Conservation (phyloP, 139 green algal genomes). For the Raphidocelis subcapitata region DNA sequence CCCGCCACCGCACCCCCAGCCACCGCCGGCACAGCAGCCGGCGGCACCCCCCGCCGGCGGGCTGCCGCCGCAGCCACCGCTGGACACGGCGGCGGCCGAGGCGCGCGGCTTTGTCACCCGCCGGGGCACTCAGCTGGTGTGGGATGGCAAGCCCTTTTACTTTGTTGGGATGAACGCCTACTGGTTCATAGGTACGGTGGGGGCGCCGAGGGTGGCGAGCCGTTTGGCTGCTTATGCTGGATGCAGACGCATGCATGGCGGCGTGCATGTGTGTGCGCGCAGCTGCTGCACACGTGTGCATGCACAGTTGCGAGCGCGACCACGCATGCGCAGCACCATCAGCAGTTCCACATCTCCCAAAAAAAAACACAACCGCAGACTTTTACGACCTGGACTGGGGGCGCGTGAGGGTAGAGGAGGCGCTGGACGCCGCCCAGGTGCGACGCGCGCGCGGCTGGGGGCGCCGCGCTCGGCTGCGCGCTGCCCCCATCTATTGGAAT, state of each 20-base stretch:
- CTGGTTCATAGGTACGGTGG: constrained; percentile 1
- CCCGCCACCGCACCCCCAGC: too few relatives aligned
- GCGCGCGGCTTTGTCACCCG: constrained; percentile 9
- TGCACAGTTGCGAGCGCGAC: not conserved
- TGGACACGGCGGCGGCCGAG: constrained; percentile 2
- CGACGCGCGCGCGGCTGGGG: not conserved
- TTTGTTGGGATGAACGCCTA: constrained; percentile 24
- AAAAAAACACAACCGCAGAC: not conserved
- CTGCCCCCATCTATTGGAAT: not conserved
- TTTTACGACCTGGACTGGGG: constrained; percentile 13
- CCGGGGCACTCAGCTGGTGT: constrained; percentile 16
- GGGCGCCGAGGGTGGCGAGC: too few relatives aligned
- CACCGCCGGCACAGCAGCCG: too few relatives aligned
- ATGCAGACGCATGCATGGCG: not conserved
- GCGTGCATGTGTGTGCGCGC: not conserved
- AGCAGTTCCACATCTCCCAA: constrained; percentile 7
- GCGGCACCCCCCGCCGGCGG: too few relatives aligned
- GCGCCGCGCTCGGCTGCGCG: not conserved
- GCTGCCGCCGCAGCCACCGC: too few relatives aligned
- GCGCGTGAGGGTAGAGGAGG: constrained; percentile 2
- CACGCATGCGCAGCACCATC: too few relatives aligned
- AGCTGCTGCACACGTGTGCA: not conserved
- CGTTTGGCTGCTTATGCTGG: not conserved
- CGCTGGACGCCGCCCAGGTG: constrained; percentile 15
- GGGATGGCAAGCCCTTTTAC: constrained; percentile 31